phyloP scores from a whole-genome alignment of 2,329 filamentous ascomycete genomes.

The Phyllosticta citribraziliensis region DNA sequence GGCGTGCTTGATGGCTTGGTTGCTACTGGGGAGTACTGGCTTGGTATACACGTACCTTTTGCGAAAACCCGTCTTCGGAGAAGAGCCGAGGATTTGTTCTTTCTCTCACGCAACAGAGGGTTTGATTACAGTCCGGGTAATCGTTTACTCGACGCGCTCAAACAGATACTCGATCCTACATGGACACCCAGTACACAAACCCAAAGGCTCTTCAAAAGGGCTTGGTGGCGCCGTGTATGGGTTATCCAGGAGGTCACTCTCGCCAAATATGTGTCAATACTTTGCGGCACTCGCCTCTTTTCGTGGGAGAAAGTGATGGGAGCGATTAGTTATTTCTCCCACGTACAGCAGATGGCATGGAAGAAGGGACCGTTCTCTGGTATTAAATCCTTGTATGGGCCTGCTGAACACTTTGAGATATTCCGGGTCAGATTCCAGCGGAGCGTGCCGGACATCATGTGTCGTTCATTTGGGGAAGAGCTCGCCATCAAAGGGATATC shows the following conservation, averaged over 20 bases:
- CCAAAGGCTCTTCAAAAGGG: background rate
- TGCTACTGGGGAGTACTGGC: conserved; percentile 16
- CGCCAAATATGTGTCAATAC: background rate
- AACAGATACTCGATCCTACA: background rate
- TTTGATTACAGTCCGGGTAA: conserved; percentile 1
- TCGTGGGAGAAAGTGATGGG: background rate
- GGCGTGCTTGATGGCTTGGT: conserved; percentile 8
- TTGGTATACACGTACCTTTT: background rate
- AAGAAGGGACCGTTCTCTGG: background rate
- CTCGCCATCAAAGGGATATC: too few relatives aligned
- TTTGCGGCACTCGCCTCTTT: background rate
- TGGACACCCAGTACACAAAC: background rate
- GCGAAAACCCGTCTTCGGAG: too few relatives aligned
- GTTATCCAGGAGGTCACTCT: conserved; percentile 7
- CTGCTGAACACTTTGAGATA: background rate
- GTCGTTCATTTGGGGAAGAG: too few relatives aligned
- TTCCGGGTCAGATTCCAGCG: background rate
- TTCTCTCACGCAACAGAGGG: too few relatives aligned
- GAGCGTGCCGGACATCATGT: background rate
- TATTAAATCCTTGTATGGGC: background rate
- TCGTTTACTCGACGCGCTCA: conserved; percentile 1
- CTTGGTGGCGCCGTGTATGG: background rate
- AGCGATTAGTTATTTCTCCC: background rate
- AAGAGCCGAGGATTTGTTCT: too few relatives aligned
- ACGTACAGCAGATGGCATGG: too few relatives aligned